Evolutionary conservation across 495 filamentous ascomycete species (phyloP).

Genomic region (Aspergillus funiculosus): DNA sequence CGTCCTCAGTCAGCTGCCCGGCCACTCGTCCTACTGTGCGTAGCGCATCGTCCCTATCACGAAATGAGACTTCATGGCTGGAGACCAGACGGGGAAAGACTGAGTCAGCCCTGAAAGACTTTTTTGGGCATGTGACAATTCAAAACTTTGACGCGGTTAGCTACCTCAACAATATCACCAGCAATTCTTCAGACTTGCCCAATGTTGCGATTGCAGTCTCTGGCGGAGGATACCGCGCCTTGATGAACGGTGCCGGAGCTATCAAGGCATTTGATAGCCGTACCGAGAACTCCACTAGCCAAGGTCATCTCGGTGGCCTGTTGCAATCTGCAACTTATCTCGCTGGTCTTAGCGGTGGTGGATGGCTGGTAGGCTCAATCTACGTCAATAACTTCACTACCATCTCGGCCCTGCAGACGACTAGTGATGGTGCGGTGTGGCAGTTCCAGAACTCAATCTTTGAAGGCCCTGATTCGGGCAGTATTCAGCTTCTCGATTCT

Average conservation of each 20-base stretch:
- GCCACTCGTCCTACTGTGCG: slow-evolving; percentile 43
- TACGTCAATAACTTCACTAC: slow-evolving; percentile 83
- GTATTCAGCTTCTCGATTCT: slow-evolving; percentile 41
- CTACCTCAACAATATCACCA: slow-evolving; percentile 57
- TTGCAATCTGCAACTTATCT: slow-evolving; percentile 79
- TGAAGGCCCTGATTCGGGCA: slow-evolving; percentile 47
- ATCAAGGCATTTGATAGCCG: slow-evolving; percentile 75
- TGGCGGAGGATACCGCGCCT: slow-evolving; percentile 72
- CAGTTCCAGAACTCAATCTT: slow-evolving; percentile 70
- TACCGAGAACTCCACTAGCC: slow-evolving; percentile 54
- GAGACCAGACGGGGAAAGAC: slow-evolving; percentile 47
- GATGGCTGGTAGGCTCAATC: slow-evolving; percentile 87
- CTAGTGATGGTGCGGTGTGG: slow-evolving; percentile 50
- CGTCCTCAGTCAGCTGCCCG: slow-evolving; percentile 33
- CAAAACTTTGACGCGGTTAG: slow-evolving; percentile 62
- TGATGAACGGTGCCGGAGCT: slow-evolving; percentile 77
- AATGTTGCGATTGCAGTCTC: slow-evolving; percentile 55
- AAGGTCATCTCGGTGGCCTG: slow-evolving; percentile 72
- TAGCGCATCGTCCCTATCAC: slow-evolving; percentile 50
- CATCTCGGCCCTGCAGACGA: slow-evolving; percentile 54
- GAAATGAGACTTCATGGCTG: slow-evolving; percentile 64
- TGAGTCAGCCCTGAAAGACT: slow-evolving; percentile 58
- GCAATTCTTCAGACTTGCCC: slow-evolving; percentile 51
- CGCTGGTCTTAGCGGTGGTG: slow-evolving; percentile 76
- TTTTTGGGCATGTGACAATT: slow-evolving; percentile 64